Percentiles rank a stretch among this genome's conserved stretches.
Conservation (phyloP, 208 protist species). For the Trypanosoma scelopori region DNA sequence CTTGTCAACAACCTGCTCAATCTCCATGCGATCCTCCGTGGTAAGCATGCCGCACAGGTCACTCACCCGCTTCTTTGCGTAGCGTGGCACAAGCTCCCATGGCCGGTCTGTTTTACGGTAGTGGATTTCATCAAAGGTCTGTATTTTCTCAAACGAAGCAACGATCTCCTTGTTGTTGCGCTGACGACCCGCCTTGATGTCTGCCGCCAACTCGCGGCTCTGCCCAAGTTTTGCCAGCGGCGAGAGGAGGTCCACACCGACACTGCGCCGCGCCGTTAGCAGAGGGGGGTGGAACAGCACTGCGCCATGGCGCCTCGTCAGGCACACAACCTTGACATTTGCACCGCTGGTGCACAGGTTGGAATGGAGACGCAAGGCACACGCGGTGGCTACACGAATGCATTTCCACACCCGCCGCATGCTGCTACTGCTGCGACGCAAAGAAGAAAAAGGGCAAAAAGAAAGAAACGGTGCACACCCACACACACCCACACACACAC, state of each 20-base stretch:
- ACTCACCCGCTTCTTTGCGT: conserved; percentile 83
- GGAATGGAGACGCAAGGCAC: background rate
- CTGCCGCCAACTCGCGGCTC: conserved; percentile 70
- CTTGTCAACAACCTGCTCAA: conserved; percentile 84
- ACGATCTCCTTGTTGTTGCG: conserved; percentile 85
- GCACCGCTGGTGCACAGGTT: background rate
- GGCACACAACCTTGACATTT: background rate
- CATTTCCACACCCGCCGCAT: conserved; percentile 12
- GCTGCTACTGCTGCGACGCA: background rate
- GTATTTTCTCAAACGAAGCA: conserved; percentile 76
- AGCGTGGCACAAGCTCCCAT: conserved; percentile 81
- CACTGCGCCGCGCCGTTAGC: conserved; percentile 29
- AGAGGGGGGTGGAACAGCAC: conserved; percentile 14
- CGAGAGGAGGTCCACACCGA: conserved; percentile 72
- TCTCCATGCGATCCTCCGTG: conserved; percentile 85
- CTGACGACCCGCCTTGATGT: conserved; percentile 68
- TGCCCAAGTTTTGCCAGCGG: conserved; percentile 78
- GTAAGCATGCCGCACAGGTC: conserved; percentile 79
- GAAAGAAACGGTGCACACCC: background rate
- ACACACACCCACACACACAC: no score
- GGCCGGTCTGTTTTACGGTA: conserved; percentile 79
- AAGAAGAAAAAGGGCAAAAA: background rate
- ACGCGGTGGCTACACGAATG: background rate
- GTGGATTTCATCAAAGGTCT: conserved; percentile 85
- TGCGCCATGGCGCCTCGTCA: background rate